phyloP scores from a whole-genome alignment of 2,329 filamentous ascomycete genomes.

The Neopestalotiopsis sp. region DNA sequence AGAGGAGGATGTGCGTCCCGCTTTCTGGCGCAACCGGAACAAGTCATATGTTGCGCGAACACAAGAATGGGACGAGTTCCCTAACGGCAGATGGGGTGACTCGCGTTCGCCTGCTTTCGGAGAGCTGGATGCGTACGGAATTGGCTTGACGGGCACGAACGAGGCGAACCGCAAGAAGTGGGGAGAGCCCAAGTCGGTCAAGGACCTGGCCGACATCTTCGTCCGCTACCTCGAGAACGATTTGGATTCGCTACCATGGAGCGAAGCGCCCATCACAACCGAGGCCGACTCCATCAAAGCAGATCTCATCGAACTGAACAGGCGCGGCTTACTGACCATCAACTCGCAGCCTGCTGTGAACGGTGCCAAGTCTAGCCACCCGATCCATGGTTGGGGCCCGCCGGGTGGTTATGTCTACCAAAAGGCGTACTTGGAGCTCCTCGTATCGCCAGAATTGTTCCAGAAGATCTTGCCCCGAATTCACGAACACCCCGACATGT shows the following conservation, averaged over 20 bases:
- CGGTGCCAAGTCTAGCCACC: constrained; percentile 85
- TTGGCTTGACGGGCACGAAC: constrained; percentile 92
- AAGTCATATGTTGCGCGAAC: constrained; percentile 95
- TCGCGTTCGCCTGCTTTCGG: constrained; percentile 95
- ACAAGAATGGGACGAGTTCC: constrained; percentile 98
- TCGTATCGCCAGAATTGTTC: constrained; percentile 83
- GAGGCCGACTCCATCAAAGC: constrained; percentile 82
- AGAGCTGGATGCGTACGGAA: constrained; percentile 91
- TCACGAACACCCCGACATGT: constrained; percentile 79
- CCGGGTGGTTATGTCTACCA: constrained; percentile 97
- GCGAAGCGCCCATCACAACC: constrained; percentile 82
- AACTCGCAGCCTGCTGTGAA: constrained; percentile 97
- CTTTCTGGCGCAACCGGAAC: constrained; percentile 98
- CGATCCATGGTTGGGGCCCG: constrained; percentile 92
- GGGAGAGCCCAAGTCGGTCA: constrained; percentile 82
- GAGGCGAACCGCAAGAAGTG: constrained; percentile 95
- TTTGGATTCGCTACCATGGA: constrained; percentile 88
- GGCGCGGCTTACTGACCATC: constrained; percentile 87
- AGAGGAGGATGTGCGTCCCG: constrained; percentile 94
- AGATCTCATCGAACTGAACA: constrained; percentile 82
- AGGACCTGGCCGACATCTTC: constrained; percentile 84
- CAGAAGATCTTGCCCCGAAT: constrained; percentile 79
- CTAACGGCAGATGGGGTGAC: constrained; percentile 98
- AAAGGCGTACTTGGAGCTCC: constrained; percentile 93
- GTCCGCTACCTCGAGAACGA: constrained; percentile 83